Evolutionary conservation across 192 early-diverging fungal species (phyloP).

Genomic region (Fimicolochytrium jonesii): DNA sequence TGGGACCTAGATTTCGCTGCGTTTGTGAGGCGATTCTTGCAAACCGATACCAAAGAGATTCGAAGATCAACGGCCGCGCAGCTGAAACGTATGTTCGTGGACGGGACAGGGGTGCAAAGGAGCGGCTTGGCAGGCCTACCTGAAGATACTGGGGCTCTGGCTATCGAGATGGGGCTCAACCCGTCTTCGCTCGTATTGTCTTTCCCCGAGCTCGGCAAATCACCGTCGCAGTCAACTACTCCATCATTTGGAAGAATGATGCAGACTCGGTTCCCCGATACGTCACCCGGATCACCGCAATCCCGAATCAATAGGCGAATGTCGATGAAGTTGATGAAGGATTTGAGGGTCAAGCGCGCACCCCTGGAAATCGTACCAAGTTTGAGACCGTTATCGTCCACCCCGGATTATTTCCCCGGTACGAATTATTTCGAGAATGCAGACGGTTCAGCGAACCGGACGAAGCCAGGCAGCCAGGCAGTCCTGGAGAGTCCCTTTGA

Average conservation of each 20-base stretch:
- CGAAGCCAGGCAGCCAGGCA: not conserved
- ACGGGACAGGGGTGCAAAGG: slow-evolving; percentile 26
- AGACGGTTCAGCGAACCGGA: no score
- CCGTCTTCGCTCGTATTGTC: slow-evolving; percentile 10
- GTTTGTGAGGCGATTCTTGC: slow-evolving; percentile 74
- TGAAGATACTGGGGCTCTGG: slow-evolving; percentile 19
- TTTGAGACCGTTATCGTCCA: not conserved
- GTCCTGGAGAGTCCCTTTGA: slow-evolving; percentile 11
- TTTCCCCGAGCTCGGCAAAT: slow-evolving; percentile 45
- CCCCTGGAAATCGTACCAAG: not conserved
- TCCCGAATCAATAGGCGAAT: slow-evolving; percentile 39
- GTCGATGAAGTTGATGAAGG: slow-evolving; percentile 53
- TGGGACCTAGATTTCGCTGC: slow-evolving; percentile 86
- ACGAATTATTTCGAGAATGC: no score
- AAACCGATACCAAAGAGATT: slow-evolving; percentile 72
- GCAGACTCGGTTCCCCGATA: slow-evolving; percentile 30
- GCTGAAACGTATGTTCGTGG: slow-evolving; percentile 60
- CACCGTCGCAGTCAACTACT: slow-evolving; percentile 32
- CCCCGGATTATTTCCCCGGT: no score
- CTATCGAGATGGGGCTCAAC: slow-evolving; percentile 23
- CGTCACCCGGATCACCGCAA: slow-evolving; percentile 27
- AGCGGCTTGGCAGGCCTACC: slow-evolving; percentile 1
- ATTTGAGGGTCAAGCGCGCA: slow-evolving; percentile 6
- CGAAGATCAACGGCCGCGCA: slow-evolving; percentile 59
- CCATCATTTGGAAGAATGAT: slow-evolving; percentile 8